phyloP scores from a whole-genome alignment of 768 basidiomycete genomes.

The Kwoniella sp. region DNA sequence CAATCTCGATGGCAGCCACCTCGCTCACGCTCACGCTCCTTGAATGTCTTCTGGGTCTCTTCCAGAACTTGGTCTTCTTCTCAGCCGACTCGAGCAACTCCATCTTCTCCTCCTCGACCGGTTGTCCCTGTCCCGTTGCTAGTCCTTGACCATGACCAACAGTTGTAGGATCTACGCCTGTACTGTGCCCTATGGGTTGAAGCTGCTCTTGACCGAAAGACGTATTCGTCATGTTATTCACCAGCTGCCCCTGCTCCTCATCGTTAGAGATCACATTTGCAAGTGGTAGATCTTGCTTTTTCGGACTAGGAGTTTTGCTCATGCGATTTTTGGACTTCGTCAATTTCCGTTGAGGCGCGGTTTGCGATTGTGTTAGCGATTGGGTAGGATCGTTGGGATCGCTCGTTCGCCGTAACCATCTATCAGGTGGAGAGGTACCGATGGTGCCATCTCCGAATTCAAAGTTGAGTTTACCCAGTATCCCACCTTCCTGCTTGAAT shows the following conservation, averaged over 20 bases:
- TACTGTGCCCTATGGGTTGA: no score
- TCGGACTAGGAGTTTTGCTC: not conserved
- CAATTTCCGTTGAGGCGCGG: not conserved
- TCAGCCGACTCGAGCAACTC: slow-evolving; percentile 32
- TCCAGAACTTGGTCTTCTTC: slow-evolving; percentile 37
- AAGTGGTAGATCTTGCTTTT: not conserved
- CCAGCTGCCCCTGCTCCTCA: not conserved
- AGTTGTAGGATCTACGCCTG: no score
- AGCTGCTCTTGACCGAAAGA: not conserved
- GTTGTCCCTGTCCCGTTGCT: not conserved
- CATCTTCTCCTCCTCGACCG: slow-evolving; percentile 16
- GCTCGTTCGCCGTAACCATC: slow-evolving; percentile 2
- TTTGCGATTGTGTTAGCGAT: not conserved
- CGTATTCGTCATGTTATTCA: not conserved
- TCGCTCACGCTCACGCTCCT: slow-evolving; percentile 19
- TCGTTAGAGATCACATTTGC: not conserved
- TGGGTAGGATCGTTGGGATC: not conserved
- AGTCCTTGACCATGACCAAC: no score
- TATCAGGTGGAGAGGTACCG: slow-evolving; percentile 3
- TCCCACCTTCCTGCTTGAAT: slow-evolving; percentile 35
- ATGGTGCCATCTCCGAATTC: slow-evolving; percentile 6
- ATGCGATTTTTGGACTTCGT: not conserved
- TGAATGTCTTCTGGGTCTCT: slow-evolving; percentile 26
- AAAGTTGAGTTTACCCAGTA: slow-evolving; percentile 33
- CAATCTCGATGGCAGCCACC: slow-evolving; percentile 11